Conservation (phyloP, 2,329 filamentous ascomycete genomes). For the Penicillium sp. region DNA sequence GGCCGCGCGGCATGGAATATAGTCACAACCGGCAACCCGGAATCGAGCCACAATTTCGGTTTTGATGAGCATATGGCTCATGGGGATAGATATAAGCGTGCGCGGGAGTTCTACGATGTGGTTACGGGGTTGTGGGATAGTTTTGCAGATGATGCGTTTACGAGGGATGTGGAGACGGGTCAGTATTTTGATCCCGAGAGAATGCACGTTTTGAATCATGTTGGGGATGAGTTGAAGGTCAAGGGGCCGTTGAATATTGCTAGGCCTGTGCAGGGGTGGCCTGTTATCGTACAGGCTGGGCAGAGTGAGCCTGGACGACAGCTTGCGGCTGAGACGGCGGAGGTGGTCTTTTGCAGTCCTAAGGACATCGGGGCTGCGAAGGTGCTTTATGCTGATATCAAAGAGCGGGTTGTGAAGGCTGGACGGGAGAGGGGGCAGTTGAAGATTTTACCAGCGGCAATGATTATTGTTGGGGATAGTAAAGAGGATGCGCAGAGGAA, state of each 20-base stretch:
- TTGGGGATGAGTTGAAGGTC: conserved; percentile 50
- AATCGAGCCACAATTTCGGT: conserved; percentile 55
- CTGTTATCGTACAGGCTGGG: conserved; percentile 57
- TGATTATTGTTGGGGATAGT: conserved; percentile 53
- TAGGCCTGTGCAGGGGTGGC: conserved; percentile 56
- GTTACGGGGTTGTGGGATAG: conserved; percentile 57
- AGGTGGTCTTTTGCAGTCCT: conserved; percentile 55
- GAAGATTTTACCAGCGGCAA: conserved; percentile 55
- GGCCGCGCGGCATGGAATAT: conserved; percentile 58
- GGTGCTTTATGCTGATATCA: conserved; percentile 54
- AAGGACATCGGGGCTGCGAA: conserved; percentile 49
- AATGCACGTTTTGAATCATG: conserved; percentile 55
- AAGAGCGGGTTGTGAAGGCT: conserved; percentile 47
- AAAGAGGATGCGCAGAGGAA: conserved; percentile 53
- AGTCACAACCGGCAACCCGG: conserved; percentile 55
- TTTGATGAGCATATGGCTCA: conserved; percentile 54
- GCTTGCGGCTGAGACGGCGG: conserved; percentile 55
- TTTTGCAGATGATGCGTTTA: conserved; percentile 58
- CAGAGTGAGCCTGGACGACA: conserved; percentile 55
- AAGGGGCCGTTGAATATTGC: conserved; percentile 55
- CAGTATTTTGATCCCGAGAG: conserved; percentile 54
- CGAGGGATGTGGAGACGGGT: conserved; percentile 50
- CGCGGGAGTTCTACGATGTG: conserved; percentile 55
- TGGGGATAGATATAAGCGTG: conserved; percentile 52
- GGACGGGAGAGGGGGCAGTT: conserved; percentile 50